Evolutionary conservation across 2,329 filamentous ascomycete genomes (phyloP), one percentile per base, ranked within the genome.

Genomic region (Trichoderma sp.): DNA sequence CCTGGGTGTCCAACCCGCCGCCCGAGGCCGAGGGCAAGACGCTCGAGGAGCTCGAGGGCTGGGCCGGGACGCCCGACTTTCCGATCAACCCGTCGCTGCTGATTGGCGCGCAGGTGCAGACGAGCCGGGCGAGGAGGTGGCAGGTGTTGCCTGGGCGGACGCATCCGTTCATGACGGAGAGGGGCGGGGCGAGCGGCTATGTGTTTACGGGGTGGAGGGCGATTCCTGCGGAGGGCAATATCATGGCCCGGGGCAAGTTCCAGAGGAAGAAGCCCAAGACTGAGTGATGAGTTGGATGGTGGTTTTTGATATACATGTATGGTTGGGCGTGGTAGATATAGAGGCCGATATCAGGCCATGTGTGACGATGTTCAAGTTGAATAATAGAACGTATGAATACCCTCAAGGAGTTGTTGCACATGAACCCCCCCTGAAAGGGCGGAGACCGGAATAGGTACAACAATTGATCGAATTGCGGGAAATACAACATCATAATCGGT

Each of bases 101-200:
- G 4, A 83, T 98, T 0, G 91, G 89, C 0, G 88, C 92, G 0
- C 87, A 84, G 14, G 82, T 99, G 61, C 93, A 98, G 78, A 95
- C 89, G 2, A 91, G 89, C 55, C 83, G 92, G 15, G 88, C 90
- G 5, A 84, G 90, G 67, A 83, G 86, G 61, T 98, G 92, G 91
- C 95, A 99, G 80, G 93, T 97, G 2, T 77, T 99, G 54, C 95
- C 95, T 0, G 91, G 92, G 0, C 82, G 95, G 62, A 98, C 95
- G 60, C 95, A 99, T 79, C 95, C 95, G 7, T 78, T 96, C 63
- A 99, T 99, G 95, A 97, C 91, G 66, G 88, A 88, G 44, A 85
- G 86, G 47, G 95, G 95, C 21, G 94, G 94, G 0, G 88, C 92
- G 0, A 94, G 98, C 73, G 95, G 95, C 0, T 99, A 92, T 75